Evolutionary conservation across 2,329 filamentous ascomycete species (phyloP).

Genomic region (Neonectria magnoliae): DNA sequence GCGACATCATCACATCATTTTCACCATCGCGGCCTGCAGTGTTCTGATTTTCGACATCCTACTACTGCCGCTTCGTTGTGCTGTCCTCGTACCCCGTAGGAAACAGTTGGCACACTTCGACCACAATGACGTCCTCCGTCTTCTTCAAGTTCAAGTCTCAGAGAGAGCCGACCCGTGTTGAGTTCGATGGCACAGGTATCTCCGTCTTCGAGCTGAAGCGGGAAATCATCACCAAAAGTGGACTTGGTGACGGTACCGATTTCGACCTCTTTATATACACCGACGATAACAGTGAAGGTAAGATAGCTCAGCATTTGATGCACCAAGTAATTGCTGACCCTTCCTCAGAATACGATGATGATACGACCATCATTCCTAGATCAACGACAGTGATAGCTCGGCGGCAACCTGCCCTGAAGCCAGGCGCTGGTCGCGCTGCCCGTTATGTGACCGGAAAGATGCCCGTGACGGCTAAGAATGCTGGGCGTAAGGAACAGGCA

Average conservation of each 20-base stretch:
- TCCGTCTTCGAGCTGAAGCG: conserved; percentile 98
- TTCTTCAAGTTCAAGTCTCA: conserved; percentile 99
- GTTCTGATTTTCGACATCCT: conserved; percentile 37
- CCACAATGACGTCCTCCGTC: conserved; percentile 91
- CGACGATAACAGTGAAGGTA: conserved; percentile 91
- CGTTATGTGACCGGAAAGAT: conserved; percentile 97
- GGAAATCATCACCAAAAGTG: conserved; percentile 95
- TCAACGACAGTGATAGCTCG: conserved; percentile 93
- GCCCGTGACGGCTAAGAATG: conserved; percentile 87
- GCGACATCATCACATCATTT: conserved; percentile 20
- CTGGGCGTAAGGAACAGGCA: conserved; percentile 71
- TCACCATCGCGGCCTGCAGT: conserved; percentile 25
- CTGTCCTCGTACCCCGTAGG: conserved; percentile 41
- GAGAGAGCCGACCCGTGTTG: conserved; percentile 92
- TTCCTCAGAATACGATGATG: conserved; percentile 88
- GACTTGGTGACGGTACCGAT: conserved; percentile 93
- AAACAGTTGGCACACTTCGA: conserved; percentile 37
- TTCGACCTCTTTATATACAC: conserved; percentile 96
- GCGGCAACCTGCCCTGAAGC: conserved; percentile 83
- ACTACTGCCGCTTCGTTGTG: conserved; percentile 36
- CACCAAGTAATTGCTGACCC: conserved; percentile 40
- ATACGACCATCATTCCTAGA: conserved; percentile 95
- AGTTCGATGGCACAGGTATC: conserved; percentile 97
- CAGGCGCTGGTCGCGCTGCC: conserved; percentile 88
- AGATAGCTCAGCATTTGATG: conserved; percentile 46